phyloP scores from a whole-genome alignment of 176 grass and related monocot species.

The Carex pumila region DNA sequence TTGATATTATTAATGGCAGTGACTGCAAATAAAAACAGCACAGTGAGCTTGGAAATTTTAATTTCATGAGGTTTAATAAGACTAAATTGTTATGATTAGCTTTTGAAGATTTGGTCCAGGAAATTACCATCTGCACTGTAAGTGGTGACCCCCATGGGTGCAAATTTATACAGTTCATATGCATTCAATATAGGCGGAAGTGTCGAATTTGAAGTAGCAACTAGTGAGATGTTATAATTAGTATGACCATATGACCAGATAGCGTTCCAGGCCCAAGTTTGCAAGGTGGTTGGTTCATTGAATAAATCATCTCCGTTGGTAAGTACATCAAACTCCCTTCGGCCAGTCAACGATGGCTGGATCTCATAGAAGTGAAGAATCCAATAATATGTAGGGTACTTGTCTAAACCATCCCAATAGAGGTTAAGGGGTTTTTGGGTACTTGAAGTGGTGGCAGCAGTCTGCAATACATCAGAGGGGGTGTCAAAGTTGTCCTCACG shows the following conservation, averaged over 20 bases:
- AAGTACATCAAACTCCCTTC: neutral
- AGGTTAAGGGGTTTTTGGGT: neutral
- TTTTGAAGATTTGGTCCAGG: neutral
- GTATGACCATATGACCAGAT: neutral
- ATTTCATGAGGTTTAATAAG: neutral
- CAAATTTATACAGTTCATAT: constrained; percentile 13
- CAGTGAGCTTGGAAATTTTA: neutral
- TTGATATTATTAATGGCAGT: neutral
- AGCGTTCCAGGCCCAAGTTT: neutral
- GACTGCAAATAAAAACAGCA: neutral
- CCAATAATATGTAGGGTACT: neutral
- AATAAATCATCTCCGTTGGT: neutral
- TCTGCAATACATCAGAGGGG: neutral
- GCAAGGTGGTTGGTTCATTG: neutral
- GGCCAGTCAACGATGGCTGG: neutral
- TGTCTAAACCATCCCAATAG: neutral
- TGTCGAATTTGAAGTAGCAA: neutral
- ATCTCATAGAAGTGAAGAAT: neutral
- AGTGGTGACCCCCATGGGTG: neutral
- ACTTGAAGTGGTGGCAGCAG: neutral
- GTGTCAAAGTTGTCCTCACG: neutral
- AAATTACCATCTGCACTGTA: constrained; percentile 17
- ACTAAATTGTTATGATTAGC: no score
- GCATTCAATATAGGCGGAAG: constrained; percentile 32
- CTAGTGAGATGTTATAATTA: neutral